A percentile compares a stretch with the other conserved stretches of the same genome.
These are phyloP conservation scores for Mucor piriformis DNA, from an alignment of 371 early-diverging fungal species.

Conservation along the genomic window DNA sequence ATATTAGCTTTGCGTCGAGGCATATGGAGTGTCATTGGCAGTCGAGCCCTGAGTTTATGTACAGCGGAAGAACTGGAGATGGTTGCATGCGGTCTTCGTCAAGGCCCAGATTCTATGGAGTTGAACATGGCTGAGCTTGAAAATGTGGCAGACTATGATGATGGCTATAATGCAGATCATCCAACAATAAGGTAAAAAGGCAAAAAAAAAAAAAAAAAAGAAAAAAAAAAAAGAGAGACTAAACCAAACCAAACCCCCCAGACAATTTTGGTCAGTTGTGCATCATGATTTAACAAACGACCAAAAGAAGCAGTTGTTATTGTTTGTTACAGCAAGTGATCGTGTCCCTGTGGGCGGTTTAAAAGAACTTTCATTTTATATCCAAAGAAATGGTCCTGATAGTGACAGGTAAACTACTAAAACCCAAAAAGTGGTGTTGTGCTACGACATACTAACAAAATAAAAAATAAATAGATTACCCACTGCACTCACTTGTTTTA, in stretches of 20 bases:
- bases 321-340: constrained; percentile 97
- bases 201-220: not conserved
- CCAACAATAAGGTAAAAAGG: constrained; percentile 52
- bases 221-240: not conserved
- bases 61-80: constrained; percentile 56
- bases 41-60: constrained; percentile 44
- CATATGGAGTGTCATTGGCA: constrained; percentile 73
- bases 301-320: constrained; percentile 79
- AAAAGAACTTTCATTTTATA: constrained; percentile 77
- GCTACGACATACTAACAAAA: no score
- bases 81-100: constrained; percentile 54
- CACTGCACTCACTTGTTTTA: constrained; percentile 94
- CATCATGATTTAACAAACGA: constrained; percentile 66
- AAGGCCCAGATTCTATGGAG: constrained; percentile 35
- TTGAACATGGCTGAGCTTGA: constrained; percentile 79
- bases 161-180: constrained; percentile 68
- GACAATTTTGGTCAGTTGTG: constrained; percentile 91
- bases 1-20: constrained; percentile 74
- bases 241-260: not conserved
- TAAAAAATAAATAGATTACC: constrained; percentile 56
- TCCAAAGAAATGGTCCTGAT: constrained; percentile 94
- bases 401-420: constrained; percentile 62
- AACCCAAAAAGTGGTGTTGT: constrained; percentile 6
- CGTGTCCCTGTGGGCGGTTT: constrained; percentile 91
- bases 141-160: constrained; percentile 81